Percentiles rank a stretch among this genome's conserved stretches.
phyloP scores from a whole-genome alignment of 1,284 basidiomycete species.

The Cryptococcus sp. region DNA sequence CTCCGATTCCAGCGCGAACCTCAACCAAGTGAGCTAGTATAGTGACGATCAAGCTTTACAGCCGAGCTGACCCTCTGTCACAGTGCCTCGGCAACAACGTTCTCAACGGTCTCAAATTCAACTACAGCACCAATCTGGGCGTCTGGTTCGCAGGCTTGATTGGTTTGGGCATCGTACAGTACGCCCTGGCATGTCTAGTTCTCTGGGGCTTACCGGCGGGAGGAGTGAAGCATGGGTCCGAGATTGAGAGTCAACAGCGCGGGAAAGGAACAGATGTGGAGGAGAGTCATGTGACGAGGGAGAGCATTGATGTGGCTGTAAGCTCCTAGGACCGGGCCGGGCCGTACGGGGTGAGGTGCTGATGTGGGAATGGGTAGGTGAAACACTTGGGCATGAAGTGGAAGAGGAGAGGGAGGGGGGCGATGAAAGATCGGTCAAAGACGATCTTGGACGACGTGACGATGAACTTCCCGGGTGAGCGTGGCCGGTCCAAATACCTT shows the following conservation, averaged over 20 bases:
- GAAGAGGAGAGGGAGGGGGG: slow-evolving; percentile 30
- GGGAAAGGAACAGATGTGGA: slow-evolving; percentile 45
- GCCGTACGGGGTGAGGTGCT: neutral
- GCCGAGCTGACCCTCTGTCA: neutral
- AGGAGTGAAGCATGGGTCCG: slow-evolving; percentile 50
- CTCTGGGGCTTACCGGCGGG: slow-evolving; percentile 49
- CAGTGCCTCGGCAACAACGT: slow-evolving; percentile 52
- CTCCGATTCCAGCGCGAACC: slow-evolving; percentile 37
- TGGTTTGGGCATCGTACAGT: slow-evolving; percentile 44
- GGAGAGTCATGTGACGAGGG: slow-evolving; percentile 48
- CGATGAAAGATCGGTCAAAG: slow-evolving; percentile 35
- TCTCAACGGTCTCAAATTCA: slow-evolving; percentile 47
- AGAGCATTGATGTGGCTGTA: slow-evolving; percentile 47
- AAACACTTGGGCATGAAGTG: slow-evolving; percentile 42
- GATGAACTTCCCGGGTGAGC: slow-evolving; percentile 48
- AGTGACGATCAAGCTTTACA: neutral
- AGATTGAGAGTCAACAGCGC: slow-evolving; percentile 41
- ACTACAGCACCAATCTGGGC: slow-evolving; percentile 42
- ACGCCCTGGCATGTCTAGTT: slow-evolving; percentile 44
- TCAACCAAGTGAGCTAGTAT: slow-evolving; percentile 36
- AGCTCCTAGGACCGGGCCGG: neutral
- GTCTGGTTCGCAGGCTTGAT: slow-evolving; percentile 50
- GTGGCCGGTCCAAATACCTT: slow-evolving; percentile 3
- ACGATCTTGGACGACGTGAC: slow-evolving; percentile 52
- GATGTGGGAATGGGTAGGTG: slow-evolving; percentile 13